phyloP scores from a whole-genome alignment of 345 rosid species.

The Acer negundo region DNA sequence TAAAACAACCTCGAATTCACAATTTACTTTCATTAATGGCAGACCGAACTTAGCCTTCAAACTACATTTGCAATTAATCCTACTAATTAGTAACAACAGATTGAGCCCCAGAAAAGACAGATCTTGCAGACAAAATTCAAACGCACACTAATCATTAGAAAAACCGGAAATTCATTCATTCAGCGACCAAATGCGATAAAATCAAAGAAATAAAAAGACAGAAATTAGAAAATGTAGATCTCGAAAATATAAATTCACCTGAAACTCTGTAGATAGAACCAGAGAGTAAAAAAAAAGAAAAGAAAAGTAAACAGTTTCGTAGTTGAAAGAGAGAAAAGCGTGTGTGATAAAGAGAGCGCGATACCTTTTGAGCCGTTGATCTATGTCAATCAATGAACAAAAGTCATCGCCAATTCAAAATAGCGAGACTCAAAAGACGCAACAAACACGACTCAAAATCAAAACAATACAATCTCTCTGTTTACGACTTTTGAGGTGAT shows the following conservation, averaged over 20 bases:
- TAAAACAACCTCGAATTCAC: conserved; percentile 3
- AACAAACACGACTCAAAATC: background rate
- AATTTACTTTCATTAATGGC: background rate
- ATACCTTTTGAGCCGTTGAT: conserved; percentile 23
- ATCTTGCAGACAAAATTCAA: background rate
- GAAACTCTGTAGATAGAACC: background rate
- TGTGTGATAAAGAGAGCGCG: background rate
- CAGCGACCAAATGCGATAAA: background rate
- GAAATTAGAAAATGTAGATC: conserved; percentile 16
- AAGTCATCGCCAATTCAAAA: conserved; percentile 8
- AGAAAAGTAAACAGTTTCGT: background rate
- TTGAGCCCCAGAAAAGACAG: background rate
- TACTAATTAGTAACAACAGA: background rate
- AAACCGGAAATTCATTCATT: background rate
- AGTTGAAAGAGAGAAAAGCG: background rate
- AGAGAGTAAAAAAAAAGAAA: background rate
- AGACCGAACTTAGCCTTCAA: background rate
- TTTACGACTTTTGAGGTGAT: background rate
- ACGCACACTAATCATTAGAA: background rate
- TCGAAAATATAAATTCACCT: conserved; percentile 23
- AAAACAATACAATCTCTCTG: background rate
- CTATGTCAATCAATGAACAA: background rate
- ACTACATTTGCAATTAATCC: background rate
- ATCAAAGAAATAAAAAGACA: background rate
- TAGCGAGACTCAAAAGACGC: background rate